Conservation (phyloP, 2,329 filamentous ascomycete genomes). For the Lasiodiplodia sp. region DNA sequence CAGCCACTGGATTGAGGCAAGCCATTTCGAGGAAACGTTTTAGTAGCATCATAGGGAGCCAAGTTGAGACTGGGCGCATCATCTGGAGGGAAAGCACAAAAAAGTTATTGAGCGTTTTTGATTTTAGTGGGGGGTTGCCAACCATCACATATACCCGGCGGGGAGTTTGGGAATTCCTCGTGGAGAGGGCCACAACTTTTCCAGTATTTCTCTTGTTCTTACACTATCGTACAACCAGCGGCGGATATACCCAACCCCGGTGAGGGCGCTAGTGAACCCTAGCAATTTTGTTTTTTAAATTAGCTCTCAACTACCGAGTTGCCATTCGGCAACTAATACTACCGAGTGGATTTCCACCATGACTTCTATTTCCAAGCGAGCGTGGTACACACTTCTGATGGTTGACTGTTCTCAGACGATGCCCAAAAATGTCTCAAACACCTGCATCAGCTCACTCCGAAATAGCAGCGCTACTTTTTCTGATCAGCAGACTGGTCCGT, state of each 20-base stretch:
- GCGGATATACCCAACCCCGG: slow-evolving; percentile 47
- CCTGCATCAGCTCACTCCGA: too few species aligned
- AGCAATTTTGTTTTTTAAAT: slow-evolving; percentile 13
- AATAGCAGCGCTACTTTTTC: not conserved
- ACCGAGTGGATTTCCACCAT: slow-evolving; percentile 11
- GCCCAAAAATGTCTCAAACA: too few species aligned
- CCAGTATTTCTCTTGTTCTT: slow-evolving; percentile 31
- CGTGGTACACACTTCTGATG: not conserved
- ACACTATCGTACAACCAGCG: slow-evolving; percentile 41
- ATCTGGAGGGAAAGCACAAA: slow-evolving; percentile 14
- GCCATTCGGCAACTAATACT: slow-evolving; percentile 1
- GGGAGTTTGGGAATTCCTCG: slow-evolving; percentile 39
- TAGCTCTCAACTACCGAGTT: not conserved
- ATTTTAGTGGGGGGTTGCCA: not conserved
- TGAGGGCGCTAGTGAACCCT: slow-evolving; percentile 39
- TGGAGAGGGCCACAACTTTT: slow-evolving; percentile 38
- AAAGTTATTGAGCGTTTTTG: slow-evolving; percentile 27
- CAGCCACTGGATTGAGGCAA: not conserved
- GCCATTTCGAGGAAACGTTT: slow-evolving; percentile 14
- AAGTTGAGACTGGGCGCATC: slow-evolving; percentile 13
- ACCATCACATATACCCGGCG: slow-evolving; percentile 41
- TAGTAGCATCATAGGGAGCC: slow-evolving; percentile 12
- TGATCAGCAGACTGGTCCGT: not conserved
- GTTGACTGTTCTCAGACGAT: not conserved
- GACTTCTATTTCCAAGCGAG: not conserved